Base-by-base conservation (phyloP, 306 rosid species). In the Quercus cerris region DNA sequence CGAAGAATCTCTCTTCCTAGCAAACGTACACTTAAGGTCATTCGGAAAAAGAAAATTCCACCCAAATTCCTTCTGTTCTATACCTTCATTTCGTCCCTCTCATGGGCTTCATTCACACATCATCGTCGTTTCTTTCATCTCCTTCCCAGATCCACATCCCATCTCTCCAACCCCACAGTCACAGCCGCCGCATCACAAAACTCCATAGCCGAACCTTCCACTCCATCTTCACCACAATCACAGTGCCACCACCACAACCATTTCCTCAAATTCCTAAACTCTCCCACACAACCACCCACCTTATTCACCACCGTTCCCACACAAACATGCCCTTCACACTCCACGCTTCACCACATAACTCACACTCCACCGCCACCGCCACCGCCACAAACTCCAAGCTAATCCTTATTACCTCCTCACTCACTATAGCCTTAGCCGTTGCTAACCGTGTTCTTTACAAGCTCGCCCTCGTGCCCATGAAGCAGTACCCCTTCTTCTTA, bases 401-500 rank as follows among this genome's bases (percentile, higher is more conserved):
- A 6, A 17, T 91, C 75, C 68, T 85, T 15, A 55, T 87, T 18
- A 73, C 85, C 75, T 85, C 97, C 64, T 74, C 74, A 7, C 19
- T 83, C 30, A 84, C 93, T 30, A 82, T 84, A 12, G 71, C 86
- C 1, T 86, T 90, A 2, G 96, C 94, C 2, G 85, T 89, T 13
- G 91, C 96, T 28, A 94, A 94, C 73, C 98, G 97, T 28, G 98
- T 94, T 62, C 91, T 94, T 75, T 87, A 94, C 84, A 92, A 94
- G 89, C 90, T 94, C 0, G 97, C 98, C 11, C 97, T 94, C 28
- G 92, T 92, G 41, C 97, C 98, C 35, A 83, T 94, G 94, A 89
- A 75, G 81, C 44, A 89, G 19, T 91, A 84, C 77, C 98, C 98
- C 38, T 94, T 94, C 84, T 94, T 94, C 78, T 85, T 94, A n/a